A percentile compares a stretch with the other conserved stretches of the same genome.
Conservation (phyloP, 139 green algal species). For the Spirogloea muscicola region DNA sequence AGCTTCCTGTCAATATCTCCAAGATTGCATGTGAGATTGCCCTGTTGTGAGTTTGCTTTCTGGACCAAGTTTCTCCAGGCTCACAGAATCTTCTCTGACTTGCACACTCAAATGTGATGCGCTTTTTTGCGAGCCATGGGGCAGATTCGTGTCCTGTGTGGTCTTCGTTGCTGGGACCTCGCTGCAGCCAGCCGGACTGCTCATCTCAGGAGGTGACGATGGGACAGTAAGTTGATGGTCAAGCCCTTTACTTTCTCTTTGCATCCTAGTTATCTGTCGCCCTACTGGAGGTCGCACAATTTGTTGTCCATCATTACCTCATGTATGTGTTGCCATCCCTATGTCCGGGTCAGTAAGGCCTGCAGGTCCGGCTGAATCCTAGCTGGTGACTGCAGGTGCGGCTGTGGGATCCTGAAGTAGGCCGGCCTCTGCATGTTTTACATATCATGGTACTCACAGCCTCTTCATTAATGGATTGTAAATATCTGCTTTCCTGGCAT, state of each 20-base stretch:
- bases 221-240: conserved; percentile 56
- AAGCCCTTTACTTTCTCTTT: too few species aligned
- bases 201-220: conserved; percentile 67
- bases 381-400: too few species aligned
- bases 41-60: too few species aligned
- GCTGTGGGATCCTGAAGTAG: neutral
- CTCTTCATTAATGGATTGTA: too few species aligned
- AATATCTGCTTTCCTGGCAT: too few species aligned
- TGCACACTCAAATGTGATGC: too few species aligned
- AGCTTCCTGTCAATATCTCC: conserved; percentile 1
- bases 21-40: neutral
- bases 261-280: neutral
- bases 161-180: conserved; percentile 53
- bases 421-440: conserved; percentile 45
- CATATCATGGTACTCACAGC: too few species aligned
- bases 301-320: conserved; percentile 1
- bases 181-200: conserved; percentile 30
- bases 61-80: too few species aligned
- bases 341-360: too few species aligned
- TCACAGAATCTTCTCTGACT: too few species aligned
- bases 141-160: conserved; percentile 52
- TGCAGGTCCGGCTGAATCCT: too few species aligned
- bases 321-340: conserved; percentile 8
- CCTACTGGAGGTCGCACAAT: neutral
- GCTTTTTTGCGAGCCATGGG: neutral